A percentile compares a stretch with the other conserved stretches of the same genome.
phyloP scores from a whole-genome alignment of 78 protist species.

The Emiliania huxleyi region DNA sequence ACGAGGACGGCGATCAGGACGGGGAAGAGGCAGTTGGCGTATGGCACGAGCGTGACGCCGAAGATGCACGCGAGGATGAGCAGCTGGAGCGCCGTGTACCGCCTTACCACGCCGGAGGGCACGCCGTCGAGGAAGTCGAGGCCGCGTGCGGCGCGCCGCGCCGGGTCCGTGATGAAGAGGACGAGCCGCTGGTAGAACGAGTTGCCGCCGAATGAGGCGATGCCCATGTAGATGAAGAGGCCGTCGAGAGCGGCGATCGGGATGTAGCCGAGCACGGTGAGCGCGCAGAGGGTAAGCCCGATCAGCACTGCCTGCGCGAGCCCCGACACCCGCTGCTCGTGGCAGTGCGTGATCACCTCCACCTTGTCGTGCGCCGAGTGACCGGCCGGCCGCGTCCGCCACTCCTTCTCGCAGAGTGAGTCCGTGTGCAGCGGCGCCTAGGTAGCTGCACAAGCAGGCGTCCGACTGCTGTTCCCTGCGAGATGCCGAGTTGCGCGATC shows the following conservation, averaged over 20 bases:
- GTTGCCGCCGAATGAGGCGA: slow-evolving; percentile 31
- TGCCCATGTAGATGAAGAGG: slow-evolving; percentile 42
- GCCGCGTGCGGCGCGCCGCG: neutral
- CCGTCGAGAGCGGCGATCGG: neutral
- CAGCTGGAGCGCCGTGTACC: neutral
- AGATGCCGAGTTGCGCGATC: too few relatives aligned
- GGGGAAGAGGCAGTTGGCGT: neutral
- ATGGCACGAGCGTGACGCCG: neutral
- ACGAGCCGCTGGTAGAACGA: neutral
- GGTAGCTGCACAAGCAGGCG: too few relatives aligned
- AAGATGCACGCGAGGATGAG: neutral
- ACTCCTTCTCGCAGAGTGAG: neutral
- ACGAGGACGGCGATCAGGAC: slow-evolving; percentile 8
- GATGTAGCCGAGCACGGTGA: neutral
- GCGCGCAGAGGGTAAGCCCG: neutral
- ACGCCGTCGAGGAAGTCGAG: neutral
- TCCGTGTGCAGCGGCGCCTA: slow-evolving; percentile 31
- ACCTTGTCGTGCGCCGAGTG: too few relatives aligned
- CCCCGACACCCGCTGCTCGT: neutral
- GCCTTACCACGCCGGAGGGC: neutral
- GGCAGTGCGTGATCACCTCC: neutral
- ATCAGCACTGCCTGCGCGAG: neutral
- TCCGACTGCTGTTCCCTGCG: too few relatives aligned
- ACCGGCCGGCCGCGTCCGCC: too few relatives aligned
- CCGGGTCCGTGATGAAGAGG: slow-evolving; percentile 9